phyloP scores from a whole-genome alignment of 108 stramenopile genomes.

The Cyclotella sp. region DNA sequence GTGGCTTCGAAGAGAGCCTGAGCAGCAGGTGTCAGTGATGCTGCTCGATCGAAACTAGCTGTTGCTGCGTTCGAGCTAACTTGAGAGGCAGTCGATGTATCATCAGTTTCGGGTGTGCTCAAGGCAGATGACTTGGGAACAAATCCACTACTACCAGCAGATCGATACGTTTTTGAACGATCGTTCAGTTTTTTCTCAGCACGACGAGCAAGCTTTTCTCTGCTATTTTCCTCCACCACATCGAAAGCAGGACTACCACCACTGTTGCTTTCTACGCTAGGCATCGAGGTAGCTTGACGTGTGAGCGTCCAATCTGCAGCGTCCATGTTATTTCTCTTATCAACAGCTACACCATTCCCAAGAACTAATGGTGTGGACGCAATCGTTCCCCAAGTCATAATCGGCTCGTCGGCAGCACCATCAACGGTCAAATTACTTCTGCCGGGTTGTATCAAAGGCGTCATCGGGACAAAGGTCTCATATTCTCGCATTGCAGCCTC shows the following conservation, averaged over 20 bases:
- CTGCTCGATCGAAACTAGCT: conserved; percentile 37
- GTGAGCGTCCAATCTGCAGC: conserved; percentile 36
- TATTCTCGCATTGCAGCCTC: conserved; percentile 38
- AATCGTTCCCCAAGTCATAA: conserved; percentile 79
- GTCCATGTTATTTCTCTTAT: conserved; percentile 7
- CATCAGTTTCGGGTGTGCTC: not conserved
- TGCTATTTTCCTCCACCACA: conserved; percentile 37
- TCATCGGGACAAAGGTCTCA: conserved; percentile 74
- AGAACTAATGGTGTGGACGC: conserved; percentile 67
- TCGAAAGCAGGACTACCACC: conserved; percentile 34
- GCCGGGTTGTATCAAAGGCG: conserved; percentile 73
- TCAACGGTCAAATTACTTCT: conserved; percentile 1
- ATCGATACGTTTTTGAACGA: conserved; percentile 34
- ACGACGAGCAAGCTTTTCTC: conserved; percentile 39
- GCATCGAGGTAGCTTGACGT: conserved; percentile 1
- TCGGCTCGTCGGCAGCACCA: conserved; percentile 54
- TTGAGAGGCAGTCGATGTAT: not conserved
- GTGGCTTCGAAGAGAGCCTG: conserved; percentile 53
- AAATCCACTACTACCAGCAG: conserved; percentile 26
- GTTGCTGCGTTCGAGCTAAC: not conserved
- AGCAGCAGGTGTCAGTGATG: conserved; percentile 58
- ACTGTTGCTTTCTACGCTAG: not conserved
- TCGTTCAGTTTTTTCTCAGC: conserved; percentile 37
- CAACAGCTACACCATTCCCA: conserved; percentile 32
- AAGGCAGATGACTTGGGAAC: not conserved